Base-by-base conservation (phyloP, 495 filamentous ascomycete species). In the Xylaria nigripes region DNA sequence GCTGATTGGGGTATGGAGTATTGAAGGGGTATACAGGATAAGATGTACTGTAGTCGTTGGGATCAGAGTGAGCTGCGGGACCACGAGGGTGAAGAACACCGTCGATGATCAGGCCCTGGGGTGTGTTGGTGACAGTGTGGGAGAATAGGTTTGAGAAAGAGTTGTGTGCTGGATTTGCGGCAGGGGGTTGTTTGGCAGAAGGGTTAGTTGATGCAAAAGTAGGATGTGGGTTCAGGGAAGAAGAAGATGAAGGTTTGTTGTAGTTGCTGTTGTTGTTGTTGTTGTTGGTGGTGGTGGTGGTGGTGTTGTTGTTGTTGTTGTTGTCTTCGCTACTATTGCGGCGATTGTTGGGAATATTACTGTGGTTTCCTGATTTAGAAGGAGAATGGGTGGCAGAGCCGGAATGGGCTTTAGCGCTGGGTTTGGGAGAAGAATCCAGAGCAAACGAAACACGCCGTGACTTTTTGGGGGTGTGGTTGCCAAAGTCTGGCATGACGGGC, bases 81-180 rank as follows among this genome's bases (percentile, higher is more conserved):
- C 40, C 40, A 16, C 45, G 43, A 5, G 51, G 50, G 9, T 19
- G 44, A 19, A 58, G 44, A 27, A 54, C 29, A 15, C 56, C 56
- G 56, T 58, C 43, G n/a, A 58, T 40, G n/a, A 53, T 22, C 50
- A 55, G 48, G 29, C 64, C 52, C 13, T 54, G 56, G 19, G 64
- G 64, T 9, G 63, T 46, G 45, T 66, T 66, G 16, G 45, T 45
- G 40, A 66, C 64, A 15, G 50, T 62, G 21, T 62, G 54, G 6
- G 41, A 21, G 22, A 60, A 62, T 1, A 24, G 8, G 19, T 18
- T 18, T 5, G 48, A 12, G 36, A 56, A 22, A 22, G 6, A n/a
- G 23, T 51, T 29, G 21, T 4, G 6, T 47, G 5, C 1, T 10
- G 22, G 21, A 6, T 9, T 21, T 51, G n/a, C 3, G 13, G 23